Conservation (phyloP, 352 stramenopile species). For the Achlya hypogyna region DNA sequence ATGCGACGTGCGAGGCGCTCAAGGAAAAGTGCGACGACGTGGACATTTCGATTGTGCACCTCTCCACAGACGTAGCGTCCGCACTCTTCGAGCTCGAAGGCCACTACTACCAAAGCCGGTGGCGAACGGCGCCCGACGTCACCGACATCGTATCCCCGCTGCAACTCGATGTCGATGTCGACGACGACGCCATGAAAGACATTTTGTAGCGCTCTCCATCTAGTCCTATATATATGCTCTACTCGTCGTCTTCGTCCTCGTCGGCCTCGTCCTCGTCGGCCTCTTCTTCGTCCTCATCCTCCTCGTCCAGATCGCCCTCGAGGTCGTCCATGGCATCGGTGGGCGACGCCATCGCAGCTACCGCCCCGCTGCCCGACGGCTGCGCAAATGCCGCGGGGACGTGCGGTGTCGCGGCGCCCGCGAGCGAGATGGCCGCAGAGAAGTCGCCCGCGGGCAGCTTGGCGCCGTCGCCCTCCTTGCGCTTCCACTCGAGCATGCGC, state of each 20-base stretch:
- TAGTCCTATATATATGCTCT: conserved; percentile 20
- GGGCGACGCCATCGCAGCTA: neutral
- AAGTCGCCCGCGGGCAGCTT: conserved; percentile 30
- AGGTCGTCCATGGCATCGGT: conserved; percentile 29
- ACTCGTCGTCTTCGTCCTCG: conserved; percentile 27
- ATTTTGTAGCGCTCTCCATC: neutral
- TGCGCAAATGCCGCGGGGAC: conserved; percentile 22
- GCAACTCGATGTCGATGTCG: neutral
- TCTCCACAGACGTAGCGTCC: conserved; percentile 69
- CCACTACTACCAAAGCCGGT: conserved; percentile 80
- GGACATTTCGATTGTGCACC: conserved; percentile 62
- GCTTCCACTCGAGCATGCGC: conserved; percentile 62
- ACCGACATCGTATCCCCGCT: neutral
- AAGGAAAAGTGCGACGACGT: conserved; percentile 62
- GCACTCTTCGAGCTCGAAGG: conserved; percentile 75
- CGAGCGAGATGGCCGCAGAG: neutral
- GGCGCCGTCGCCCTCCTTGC: conserved; percentile 48
- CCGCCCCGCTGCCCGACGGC: conserved; percentile 19
- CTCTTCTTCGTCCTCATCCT: conserved; percentile 46
- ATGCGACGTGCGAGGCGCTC: conserved; percentile 57
- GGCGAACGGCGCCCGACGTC: conserved; percentile 26
- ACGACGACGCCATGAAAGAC: neutral
- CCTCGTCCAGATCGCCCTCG: conserved; percentile 35
- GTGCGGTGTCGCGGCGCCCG: neutral
- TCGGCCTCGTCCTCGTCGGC: conserved; percentile 27